Base-by-base conservation (phyloP, 2,329 filamentous ascomycete species). In the Fusarium secorum region DNA sequence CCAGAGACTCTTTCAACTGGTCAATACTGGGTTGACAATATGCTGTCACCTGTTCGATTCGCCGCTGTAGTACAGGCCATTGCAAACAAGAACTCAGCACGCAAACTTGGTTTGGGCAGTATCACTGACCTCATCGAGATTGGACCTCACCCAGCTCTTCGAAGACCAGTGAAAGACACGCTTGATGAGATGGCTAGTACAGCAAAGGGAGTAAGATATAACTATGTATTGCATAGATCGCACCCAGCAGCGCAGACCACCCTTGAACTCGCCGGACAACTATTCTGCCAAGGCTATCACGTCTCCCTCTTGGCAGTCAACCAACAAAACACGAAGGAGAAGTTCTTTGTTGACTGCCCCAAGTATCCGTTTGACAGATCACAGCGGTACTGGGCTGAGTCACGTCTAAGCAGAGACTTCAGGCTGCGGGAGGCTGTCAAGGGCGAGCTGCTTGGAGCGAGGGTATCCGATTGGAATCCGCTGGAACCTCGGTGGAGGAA, bases 11-110 rank as follows among this genome's bases (percentile, higher is more conserved):
- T 83, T 10, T 77, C 24, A 1, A 57, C 80, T 42, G 55, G 79
- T 1, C 68, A 74, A 5, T 82, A 84, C 74, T 83, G 83, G 82
- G 81, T 84, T 3, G 78, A 79, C 28, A 81, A 82, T 46, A 71
- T 82, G 26, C 75, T 77, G 0, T 76, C 74, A 7, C 67, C 81
- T 4, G 79, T 84, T 14, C 71, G 74, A 20, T 84, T 85, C 55
- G 83, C 84, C 63, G 62, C 61, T 30, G 60, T 54, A 7, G 18
- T 75, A 11, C 44, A 59, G 11, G 66, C 75, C 22, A 44, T 58
- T 28, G 22, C 20, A 3, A 58, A 14, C 10, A 52, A 18, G 24
- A 20, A 41, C 9, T 41, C 24, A 7, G 22, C 24, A 26, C 45
- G 30, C n/a, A 42, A 33, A 4, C n/a, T 22, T 4, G 56, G 33